Conservation (phyloP, 2,329 filamentous ascomycete genomes). For the Raffaelea albimanens region DNA sequence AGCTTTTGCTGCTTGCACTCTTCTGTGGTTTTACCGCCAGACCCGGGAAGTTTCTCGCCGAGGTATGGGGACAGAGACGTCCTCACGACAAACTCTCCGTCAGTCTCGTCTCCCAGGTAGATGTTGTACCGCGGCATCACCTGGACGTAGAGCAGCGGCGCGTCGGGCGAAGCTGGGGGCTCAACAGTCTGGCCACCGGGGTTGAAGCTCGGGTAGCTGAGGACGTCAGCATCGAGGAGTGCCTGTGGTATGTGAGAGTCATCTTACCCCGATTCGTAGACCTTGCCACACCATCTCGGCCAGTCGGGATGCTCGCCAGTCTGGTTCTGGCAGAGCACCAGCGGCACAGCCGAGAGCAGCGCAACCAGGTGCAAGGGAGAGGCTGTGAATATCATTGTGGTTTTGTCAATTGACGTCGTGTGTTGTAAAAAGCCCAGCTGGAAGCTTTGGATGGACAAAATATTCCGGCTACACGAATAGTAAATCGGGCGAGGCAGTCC, state of each 20-base stretch:
- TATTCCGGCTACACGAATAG: no score
- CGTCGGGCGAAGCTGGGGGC: slow-evolving; percentile 20
- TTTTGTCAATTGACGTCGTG: no score
- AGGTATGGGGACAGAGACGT: slow-evolving; percentile 30
- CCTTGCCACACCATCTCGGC: slow-evolving; percentile 39
- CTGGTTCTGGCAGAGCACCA: slow-evolving; percentile 12
- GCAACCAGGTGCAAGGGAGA: no score
- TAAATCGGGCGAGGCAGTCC: no score
- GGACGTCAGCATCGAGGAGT: no score
- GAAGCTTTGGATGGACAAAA: no score
- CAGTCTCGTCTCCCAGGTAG: slow-evolving; percentile 31
- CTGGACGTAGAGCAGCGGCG: slow-evolving; percentile 31
- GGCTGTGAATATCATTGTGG: no score
- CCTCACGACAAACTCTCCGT: slow-evolving; percentile 33
- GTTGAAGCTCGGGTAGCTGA: slow-evolving; percentile 29
- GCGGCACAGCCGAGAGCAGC: no score
- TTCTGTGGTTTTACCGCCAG: slow-evolving; percentile 9
- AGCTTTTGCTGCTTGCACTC: slow-evolving; percentile 4
- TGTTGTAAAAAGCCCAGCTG: no score
- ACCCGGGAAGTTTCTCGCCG: slow-evolving; percentile 25
- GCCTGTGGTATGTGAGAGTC: neutral
- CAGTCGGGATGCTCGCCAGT: slow-evolving; percentile 32
- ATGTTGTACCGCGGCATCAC: slow-evolving; percentile 36
- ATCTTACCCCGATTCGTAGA: slow-evolving; percentile 27
- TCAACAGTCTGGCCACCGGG: slow-evolving; percentile 32